phyloP scores from a whole-genome alignment of 78 protist genomes.

The Cyanophora paradoxa region DNA sequence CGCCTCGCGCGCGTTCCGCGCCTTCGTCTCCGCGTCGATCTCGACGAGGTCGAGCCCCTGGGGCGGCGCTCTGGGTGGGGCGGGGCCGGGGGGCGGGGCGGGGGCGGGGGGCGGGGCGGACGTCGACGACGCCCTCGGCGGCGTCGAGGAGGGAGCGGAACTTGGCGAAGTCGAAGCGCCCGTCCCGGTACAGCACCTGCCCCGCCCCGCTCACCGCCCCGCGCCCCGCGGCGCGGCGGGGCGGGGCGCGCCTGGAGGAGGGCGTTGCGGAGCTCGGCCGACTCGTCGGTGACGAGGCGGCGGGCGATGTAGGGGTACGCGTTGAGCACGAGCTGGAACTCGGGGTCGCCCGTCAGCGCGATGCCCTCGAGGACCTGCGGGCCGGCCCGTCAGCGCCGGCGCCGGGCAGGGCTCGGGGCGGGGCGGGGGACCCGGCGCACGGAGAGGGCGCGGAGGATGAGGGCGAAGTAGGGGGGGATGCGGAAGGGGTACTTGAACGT shows the following conservation, averaged over 20 bases:
- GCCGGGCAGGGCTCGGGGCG: no score
- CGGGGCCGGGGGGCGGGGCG: not conserved
- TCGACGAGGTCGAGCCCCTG: slow-evolving; percentile 1
- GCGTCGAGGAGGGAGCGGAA: not conserved
- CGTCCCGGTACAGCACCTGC: not conserved
- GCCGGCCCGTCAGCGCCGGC: no score
- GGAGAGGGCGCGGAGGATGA: slow-evolving; percentile 31
- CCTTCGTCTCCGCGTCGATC: not conserved
- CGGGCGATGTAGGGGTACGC: slow-evolving; percentile 23
- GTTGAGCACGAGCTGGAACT: not conserved
- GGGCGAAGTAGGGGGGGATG: slow-evolving; percentile 34
- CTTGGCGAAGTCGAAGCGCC: slow-evolving; percentile 12
- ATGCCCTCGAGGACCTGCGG: slow-evolving; percentile 25
- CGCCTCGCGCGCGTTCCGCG: not conserved
- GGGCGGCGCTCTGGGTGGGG: not conserved
- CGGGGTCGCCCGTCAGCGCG: slow-evolving; percentile 18
- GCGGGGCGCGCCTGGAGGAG: no score
- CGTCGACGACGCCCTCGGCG: not conserved
- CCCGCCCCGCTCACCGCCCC: not conserved
- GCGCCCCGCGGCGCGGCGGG: not conserved
- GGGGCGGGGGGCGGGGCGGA: not conserved
- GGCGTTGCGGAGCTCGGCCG: not conserved
- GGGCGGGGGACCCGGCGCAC: not conserved
- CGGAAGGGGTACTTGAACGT: slow-evolving; percentile 33
- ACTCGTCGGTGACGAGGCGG: slow-evolving; percentile 31